These are phyloP conservation scores for Phialocephala subalpina DNA, from an alignment of 2,329 filamentous ascomycete species.

Conservation along the genomic window DNA sequence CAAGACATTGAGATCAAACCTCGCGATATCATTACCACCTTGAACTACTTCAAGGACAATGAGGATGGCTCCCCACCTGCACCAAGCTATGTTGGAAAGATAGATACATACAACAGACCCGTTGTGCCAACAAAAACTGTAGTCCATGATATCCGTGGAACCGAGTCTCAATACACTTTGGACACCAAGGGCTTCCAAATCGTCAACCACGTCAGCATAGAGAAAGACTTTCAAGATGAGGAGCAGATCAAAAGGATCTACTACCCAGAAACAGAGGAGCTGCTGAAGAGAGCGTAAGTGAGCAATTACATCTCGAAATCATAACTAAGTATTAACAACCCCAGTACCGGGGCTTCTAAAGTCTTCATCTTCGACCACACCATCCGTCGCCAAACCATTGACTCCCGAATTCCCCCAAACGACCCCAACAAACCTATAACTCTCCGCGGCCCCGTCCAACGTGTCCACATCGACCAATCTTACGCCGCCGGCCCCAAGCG, in stretches of 20 bases:
- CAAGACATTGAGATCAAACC: slow-evolving; percentile 12
- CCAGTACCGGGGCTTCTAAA: slow-evolving; percentile 62
- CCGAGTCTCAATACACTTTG: slow-evolving; percentile 51
- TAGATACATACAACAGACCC: slow-evolving; percentile 19
- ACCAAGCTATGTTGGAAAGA: slow-evolving; percentile 17
- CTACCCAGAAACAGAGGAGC: slow-evolving; percentile 46
- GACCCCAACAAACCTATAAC: slow-evolving; percentile 9
- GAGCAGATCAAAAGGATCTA: slow-evolving; percentile 46
- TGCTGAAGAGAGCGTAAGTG: slow-evolving; percentile 45
- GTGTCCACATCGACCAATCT: slow-evolving; percentile 66
- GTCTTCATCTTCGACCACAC: slow-evolving; percentile 71
- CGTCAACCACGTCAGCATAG: slow-evolving; percentile 45
- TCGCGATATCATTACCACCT: slow-evolving; percentile 13
- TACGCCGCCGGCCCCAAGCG: slow-evolving; percentile 52
- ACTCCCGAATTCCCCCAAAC: slow-evolving; percentile 32
- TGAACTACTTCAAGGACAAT: slow-evolving; percentile 25
- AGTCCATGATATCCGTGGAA: slow-evolving; percentile 54
- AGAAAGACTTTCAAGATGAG: slow-evolving; percentile 47
- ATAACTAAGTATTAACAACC: background rate
- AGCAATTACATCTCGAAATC: background rate
- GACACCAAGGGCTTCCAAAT: slow-evolving; percentile 51
- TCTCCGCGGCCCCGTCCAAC: slow-evolving; percentile 54
- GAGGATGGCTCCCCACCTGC: slow-evolving; percentile 22
- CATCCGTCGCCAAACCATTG: slow-evolving; percentile 52
- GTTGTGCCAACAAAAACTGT: background rate